Evolutionary conservation across 108 stramenopile species (phyloP), one percentile per base, ranked within the genome.

Genomic region (Phaeodactylum tricornutum): DNA sequence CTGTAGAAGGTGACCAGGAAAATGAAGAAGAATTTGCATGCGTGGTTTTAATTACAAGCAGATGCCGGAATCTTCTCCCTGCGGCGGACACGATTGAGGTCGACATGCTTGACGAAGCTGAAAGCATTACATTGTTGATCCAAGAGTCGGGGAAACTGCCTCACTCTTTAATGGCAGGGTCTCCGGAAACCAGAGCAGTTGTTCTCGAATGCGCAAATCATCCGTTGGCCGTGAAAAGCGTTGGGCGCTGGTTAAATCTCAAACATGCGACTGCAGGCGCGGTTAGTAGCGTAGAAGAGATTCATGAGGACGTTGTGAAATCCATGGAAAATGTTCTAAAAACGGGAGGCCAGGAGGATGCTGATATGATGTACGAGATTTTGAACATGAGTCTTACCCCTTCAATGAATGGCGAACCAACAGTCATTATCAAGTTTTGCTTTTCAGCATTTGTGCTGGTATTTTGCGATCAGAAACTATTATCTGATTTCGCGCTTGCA

Each of bases 281-380:
- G 4, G 61, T 59, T n/a, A 66, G 57, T 49, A 62, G 61, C 27
- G 61, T 58, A 0, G 74, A 66, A 31, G 69, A 70, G 38, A 62
- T 63, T 28, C 64, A 76, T 35, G 41, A 35, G 17, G 69, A 71
- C 42, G 66, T 81, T 6, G 46, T 72, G 1, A 81, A 77, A 29
- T 73, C 69, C 6, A 72, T 77, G 57, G 77, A 86, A 29, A 73
- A 71, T 16, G 59, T 81, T 34, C 31, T 80, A 33, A 56, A 42
- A 27, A 71, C 64, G 46, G 72, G 74, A 7, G 49, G 57, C 14
- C 25, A 53, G 16, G 39, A 53, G 15, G 40, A 37, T 12, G 62
- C 65, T n/a, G 77, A 81, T 29, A 76, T 81, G 65, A 71, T 86
- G 61, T 81, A 70, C 51, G 69, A 72, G 29, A 67, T 85, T 44